Evolutionary conservation across 768 basidiomycete genomes (phyloP), one percentile per base, ranked within the genome.

Genomic region (Tylopilus felleus): DNA sequence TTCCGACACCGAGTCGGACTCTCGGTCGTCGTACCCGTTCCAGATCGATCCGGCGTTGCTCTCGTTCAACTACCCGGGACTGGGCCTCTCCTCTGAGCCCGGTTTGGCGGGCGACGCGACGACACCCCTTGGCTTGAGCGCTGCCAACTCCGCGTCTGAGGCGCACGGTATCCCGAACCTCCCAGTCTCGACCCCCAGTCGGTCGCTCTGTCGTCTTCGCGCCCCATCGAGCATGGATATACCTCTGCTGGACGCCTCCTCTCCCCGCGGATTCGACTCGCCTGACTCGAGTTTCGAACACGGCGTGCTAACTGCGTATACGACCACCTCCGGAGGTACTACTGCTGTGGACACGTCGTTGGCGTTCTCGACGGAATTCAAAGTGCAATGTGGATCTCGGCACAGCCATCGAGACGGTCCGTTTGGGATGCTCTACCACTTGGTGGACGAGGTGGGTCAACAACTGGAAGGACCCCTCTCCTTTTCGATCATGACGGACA

Each of bases 41-140:
- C 65, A 64, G 43, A 71, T 70, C 38, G 71, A 70, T 19, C 71
- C 68, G 27, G 28, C 44, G 13, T 16, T 72, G 29, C 60, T 72
- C 40, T 52, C 59, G 21, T 51, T 57, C 25, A 23, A 41, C 36
- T 56, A 69, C 19, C 45, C 58, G 0, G 59, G 52, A 1, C 22
- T 53, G 36, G 28, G 29, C 4, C 22, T 40, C 4, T 47, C 31
- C 40, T 38, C 40, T 47, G 50, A 19, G 19, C 9, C 38, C 17
- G 36, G n/a, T n/a, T n/a, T n/a, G n/a, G 17, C 36, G 17, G 40
- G 16, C 2, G 44, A 36, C 0, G 13, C 19, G 27, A 29, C 25
- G 25, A 19, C 12, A 9, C 29, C 8, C 29, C 3, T 29, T 29
- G 29, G 12, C 29, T 29, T 10, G 29, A 29, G 29, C 29, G 29